Conservation (phyloP, 352 stramenopile genomes). For the Phytopythium chamaehyphon region DNA sequence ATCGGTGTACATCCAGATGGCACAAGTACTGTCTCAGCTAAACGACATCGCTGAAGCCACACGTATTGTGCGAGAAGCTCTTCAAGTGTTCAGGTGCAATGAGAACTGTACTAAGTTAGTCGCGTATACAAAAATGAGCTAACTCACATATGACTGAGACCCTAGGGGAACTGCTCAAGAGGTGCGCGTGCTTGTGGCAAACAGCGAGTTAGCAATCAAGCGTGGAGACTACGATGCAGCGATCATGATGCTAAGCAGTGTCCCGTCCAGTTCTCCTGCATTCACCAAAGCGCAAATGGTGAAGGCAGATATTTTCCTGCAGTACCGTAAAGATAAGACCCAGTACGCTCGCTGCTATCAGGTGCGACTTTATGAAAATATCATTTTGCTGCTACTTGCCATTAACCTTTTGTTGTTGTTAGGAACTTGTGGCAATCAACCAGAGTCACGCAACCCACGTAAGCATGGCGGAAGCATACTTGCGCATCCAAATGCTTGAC, state of each 20-base stretch:
- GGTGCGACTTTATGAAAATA: constrained; percentile 10
- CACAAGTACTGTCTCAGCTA: constrained; percentile 74
- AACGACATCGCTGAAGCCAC: constrained; percentile 70
- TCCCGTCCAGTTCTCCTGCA: constrained; percentile 67
- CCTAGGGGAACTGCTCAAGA: constrained; percentile 80
- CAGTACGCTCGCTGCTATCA: constrained; percentile 88
- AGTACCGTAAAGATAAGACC: constrained; percentile 89
- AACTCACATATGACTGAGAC: too few relatives aligned
- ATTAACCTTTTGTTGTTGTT: neutral
- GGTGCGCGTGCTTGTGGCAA: constrained; percentile 89
- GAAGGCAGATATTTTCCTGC: constrained; percentile 93
- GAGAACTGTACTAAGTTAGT: too few relatives aligned
- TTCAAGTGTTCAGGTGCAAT: constrained; percentile 73
- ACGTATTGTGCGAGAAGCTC: constrained; percentile 57
- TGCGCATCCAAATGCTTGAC: constrained; percentile 91
- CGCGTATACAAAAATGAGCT: too few relatives aligned
- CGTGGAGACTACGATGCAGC: constrained; percentile 88
- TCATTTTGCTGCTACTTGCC: neutral
- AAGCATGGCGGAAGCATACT: constrained; percentile 89
- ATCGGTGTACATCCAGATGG: constrained; percentile 86
- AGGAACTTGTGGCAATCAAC: constrained; percentile 80
- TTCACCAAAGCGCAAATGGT: constrained; percentile 89
- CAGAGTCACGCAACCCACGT: constrained; percentile 68
- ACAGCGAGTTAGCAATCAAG: constrained; percentile 88
- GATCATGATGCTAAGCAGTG: constrained; percentile 87